phyloP scores from a whole-genome alignment of 108 stramenopile species.

The Nitzschia inconspicua region DNA sequence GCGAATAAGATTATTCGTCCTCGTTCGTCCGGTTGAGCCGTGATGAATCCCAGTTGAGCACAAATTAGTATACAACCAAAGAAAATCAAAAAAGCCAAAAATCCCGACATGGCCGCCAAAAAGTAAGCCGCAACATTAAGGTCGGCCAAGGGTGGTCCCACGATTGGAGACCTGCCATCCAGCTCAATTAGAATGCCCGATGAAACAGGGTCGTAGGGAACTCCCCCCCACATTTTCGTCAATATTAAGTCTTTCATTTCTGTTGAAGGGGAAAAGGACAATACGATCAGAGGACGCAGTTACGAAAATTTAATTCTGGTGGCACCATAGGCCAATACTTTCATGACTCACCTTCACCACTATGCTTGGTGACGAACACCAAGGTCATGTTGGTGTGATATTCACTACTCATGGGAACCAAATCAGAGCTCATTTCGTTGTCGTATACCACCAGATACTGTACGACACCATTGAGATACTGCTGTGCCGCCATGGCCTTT shows the following conservation, averaged over 20 bases:
- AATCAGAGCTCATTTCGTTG: constrained; percentile 7
- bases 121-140: constrained; percentile 19
- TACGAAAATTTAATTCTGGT: too few relatives aligned
- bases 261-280: too few relatives aligned
- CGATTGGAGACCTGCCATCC: constrained; percentile 5
- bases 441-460: constrained; percentile 35
- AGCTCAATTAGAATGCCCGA: constrained; percentile 7
- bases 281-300: too few relatives aligned
- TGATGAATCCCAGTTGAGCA: constrained; percentile 29
- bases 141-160: neutral
- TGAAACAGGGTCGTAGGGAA: too few relatives aligned
- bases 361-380: constrained; percentile 39
- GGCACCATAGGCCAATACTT: too few relatives aligned
- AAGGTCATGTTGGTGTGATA: constrained; percentile 11
- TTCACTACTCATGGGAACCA: constrained; percentile 35
- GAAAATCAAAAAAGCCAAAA: constrained; percentile 31
- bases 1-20: constrained; percentile 25
- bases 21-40: constrained; percentile 12
- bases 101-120: constrained; percentile 31
- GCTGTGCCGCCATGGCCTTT: constrained; percentile 48
- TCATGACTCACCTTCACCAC: too few relatives aligned
- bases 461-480: constrained; percentile 1
- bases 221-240: too few relatives aligned
- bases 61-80: constrained; percentile 38
- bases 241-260: too few relatives aligned